A percentile compares a stretch with the other conserved stretches of the same genome.
Evolutionary conservation across 345 rosid genomes (phyloP).

Genomic region (Brassica juncea): DNA sequence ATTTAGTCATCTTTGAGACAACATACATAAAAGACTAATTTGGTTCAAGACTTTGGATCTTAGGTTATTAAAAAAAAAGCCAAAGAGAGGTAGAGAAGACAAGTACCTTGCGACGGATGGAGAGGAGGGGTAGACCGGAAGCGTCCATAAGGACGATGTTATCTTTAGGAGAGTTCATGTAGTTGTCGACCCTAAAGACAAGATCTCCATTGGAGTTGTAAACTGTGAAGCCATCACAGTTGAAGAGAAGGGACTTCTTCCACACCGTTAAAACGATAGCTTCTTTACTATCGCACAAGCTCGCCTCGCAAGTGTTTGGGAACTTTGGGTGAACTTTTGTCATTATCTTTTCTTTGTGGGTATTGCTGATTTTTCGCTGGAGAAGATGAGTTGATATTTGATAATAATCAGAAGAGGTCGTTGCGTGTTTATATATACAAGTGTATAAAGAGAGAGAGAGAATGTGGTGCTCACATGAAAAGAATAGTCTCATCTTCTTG

Average conservation of each 20-base stretch:
- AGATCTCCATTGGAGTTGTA: constrained; percentile 72
- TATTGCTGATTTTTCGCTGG: constrained; percentile 11
- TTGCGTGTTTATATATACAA: constrained; percentile 29
- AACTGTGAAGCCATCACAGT: constrained; percentile 91
- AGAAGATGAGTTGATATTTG: constrained; percentile 31
- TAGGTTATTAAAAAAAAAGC: neutral
- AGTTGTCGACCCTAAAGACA: constrained; percentile 83
- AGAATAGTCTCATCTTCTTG: constrained; percentile 40
- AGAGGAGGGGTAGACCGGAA: constrained; percentile 82
- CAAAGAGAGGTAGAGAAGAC: neutral
- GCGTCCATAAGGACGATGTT: constrained; percentile 93
- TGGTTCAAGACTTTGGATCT: neutral
- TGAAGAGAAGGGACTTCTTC: constrained; percentile 91
- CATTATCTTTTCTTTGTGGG: constrained; percentile 45
- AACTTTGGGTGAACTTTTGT: constrained; percentile 69
- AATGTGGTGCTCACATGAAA: constrained; percentile 33
- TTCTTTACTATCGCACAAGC: constrained; percentile 26
- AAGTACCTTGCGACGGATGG: constrained; percentile 87
- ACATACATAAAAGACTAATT: neutral
- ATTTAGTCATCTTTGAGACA: neutral
- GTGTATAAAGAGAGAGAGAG: constrained; percentile 26
- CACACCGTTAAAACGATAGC: constrained; percentile 68
- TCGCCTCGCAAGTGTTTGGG: constrained; percentile 17
- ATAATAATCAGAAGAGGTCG: constrained; percentile 28
- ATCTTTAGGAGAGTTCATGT: constrained; percentile 53